Evolutionary conservation across 2,329 filamentous ascomycete species (phyloP).

Genomic region (Diplodia mutila): DNA sequence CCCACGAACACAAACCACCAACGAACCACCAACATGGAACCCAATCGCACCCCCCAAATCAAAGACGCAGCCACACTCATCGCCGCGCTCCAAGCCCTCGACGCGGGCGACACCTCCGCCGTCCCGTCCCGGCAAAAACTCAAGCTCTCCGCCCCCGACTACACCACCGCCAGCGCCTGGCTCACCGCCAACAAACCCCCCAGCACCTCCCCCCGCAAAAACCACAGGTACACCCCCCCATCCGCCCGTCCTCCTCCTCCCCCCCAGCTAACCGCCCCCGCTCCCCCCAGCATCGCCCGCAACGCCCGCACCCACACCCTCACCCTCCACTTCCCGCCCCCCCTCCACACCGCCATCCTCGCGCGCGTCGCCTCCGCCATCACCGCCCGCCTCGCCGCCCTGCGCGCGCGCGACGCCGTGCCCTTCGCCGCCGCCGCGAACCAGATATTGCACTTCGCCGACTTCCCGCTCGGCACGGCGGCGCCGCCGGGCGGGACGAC

Average conservation of each 20-base stretch:
- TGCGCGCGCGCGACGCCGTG: background rate
- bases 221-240: no score
- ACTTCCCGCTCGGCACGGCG: background rate
- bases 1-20: no score
- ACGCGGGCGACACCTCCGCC: background rate
- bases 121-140: background rate
- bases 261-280: background rate
- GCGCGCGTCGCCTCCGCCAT: background rate
- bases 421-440: no score
- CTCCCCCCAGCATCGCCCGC: background rate
- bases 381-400: background rate
- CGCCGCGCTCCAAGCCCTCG: background rate
- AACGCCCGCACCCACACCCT: background rate
- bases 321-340: background rate
- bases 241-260: background rate
- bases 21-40: background rate
- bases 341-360: background rate
- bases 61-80: background rate
- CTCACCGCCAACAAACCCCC: background rate
- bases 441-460: fast-evolving
- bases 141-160: background rate
- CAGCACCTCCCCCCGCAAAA: no score
- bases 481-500: background rate
- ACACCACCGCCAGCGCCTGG: background rate
- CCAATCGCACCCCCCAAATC: no score